Base-by-base conservation (phyloP, 2,329 filamentous ascomycete genomes). In the Aspergillus sp. region DNA sequence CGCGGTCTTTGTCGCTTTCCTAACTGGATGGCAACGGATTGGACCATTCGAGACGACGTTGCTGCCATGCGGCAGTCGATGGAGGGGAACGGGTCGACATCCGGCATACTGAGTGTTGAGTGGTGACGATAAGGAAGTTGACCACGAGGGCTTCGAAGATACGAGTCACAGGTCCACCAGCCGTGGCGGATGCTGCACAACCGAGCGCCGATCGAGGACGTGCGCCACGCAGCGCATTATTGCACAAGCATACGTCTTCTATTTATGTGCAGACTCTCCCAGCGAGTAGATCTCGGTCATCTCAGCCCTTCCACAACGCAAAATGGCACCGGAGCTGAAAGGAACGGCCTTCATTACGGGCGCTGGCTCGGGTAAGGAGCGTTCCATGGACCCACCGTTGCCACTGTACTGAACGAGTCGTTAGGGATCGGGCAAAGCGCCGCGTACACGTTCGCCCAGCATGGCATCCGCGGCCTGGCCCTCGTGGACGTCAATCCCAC, bases 351-450 rank as follows among this genome's bases (percentile, higher is more conserved):
- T 52, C 24, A 52, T 52, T 36, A 52, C 48, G 2, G 47, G 48
- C 5, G 45, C 31, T 7, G 49, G 29, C 3, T 48, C 48, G 16
- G 48, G 48, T 49, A 22, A 22, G 19, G 5, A 47, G 17, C 8
- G 16, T 12, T 24, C 16, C 26, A 5, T 15, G 19, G 5, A 5
- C 15, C 26, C 8, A 7, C 12, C 15, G 2, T 22, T 16, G 6
- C 24, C 14, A 19, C 11, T 15, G 15, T 11, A 2, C 15, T 17
- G 24, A 26, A 34, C 30, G 33, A 4, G 20, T 8, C 11, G 12
- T 5, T 27, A 72, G 72, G 72, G 16, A 75, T 75, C 36, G 72
- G 71, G 4, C 64, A 64, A 8, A 66, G 66, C 3, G 65, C 72
- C 1, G 67, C 67, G 4, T 59, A 52, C 30, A 62, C 60, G 1